Evolutionary conservation across 2,329 filamentous ascomycete species (phyloP).

Genomic region (Pseudogymnoascus sp.): DNA sequence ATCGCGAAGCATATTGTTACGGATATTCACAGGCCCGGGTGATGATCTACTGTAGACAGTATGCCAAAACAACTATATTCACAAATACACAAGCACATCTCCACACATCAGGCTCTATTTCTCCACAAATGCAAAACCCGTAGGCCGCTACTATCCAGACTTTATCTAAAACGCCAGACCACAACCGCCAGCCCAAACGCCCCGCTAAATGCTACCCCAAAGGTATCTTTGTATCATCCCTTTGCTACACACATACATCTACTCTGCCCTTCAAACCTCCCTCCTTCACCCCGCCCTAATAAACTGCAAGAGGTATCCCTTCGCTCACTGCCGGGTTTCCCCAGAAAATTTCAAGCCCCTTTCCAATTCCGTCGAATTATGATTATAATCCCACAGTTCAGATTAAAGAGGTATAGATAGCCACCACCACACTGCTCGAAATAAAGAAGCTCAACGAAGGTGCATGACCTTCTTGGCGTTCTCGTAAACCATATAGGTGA

Average conservation of each 20-base stretch:
- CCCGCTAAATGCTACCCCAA: slow-evolving; percentile 1
- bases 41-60: not conserved
- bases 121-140: slow-evolving; percentile 3
- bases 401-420: not conserved
- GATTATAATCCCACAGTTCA: not conserved
- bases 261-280: not conserved
- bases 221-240: not conserved
- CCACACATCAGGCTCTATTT: slow-evolving; percentile 1
- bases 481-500: slow-evolving; percentile 90
- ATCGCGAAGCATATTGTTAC: not conserved
- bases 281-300: not conserved
- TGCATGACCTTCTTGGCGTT: slow-evolving; percentile 68
- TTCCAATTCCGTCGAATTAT: not conserved
- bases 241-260: slow-evolving; percentile 1
- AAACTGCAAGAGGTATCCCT: slow-evolving; percentile 1
- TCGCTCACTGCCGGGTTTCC: not conserved
- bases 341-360: not conserved
- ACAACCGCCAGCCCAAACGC: slow-evolving; percentile 6
- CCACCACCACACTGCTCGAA: not conserved
- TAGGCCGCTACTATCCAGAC: slow-evolving; percentile 6
- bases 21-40: no score
- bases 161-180: slow-evolving; percentile 7
- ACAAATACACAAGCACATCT: not conserved
- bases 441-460: slow-evolving; percentile 12
- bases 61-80: not conserved